Evolutionary conservation across 768 basidiomycete species (phyloP).

Genomic region (Cystobasidium ongulense): DNA sequence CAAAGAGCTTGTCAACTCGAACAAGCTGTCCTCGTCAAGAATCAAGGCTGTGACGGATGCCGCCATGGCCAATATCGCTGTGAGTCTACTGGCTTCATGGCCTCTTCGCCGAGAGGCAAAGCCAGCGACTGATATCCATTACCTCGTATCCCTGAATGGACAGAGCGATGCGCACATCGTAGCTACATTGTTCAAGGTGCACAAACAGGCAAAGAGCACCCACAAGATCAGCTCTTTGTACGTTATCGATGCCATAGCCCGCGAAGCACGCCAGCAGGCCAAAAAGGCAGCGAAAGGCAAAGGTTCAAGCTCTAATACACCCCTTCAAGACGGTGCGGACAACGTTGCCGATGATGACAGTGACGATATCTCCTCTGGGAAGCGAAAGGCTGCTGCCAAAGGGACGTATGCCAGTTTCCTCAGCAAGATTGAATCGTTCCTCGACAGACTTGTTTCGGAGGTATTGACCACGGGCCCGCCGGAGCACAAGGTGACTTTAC

Average conservation of each 20-base stretch:
- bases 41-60: constrained; percentile 68
- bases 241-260: constrained; percentile 82
- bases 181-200: constrained; percentile 76
- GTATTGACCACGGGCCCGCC: constrained; percentile 59
- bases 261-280: constrained; percentile 64
- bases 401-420: constrained; percentile 64
- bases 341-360: constrained; percentile 16
- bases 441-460: constrained; percentile 81
- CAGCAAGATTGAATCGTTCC: constrained; percentile 76
- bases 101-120: too few relatives aligned
- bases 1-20: constrained; percentile 71
- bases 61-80: constrained; percentile 68
- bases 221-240: constrained; percentile 83
- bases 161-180: constrained; percentile 81
- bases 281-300: constrained; percentile 51
- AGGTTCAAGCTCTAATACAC: constrained; percentile 4
- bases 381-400: background rate
- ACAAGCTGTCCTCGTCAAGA: constrained; percentile 77
- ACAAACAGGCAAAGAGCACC: constrained; percentile 62
- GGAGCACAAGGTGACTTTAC: constrained; percentile 67
- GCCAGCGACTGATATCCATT: background rate
- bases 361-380: background rate
- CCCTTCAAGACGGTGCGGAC: background rate
- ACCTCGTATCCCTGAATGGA: background rate
- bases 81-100: too few relatives aligned